Evolutionary conservation across 345 rosid genomes (phyloP), one percentile per base, ranked within the genome.

Genomic region (Gynandropsis gynandra): DNA sequence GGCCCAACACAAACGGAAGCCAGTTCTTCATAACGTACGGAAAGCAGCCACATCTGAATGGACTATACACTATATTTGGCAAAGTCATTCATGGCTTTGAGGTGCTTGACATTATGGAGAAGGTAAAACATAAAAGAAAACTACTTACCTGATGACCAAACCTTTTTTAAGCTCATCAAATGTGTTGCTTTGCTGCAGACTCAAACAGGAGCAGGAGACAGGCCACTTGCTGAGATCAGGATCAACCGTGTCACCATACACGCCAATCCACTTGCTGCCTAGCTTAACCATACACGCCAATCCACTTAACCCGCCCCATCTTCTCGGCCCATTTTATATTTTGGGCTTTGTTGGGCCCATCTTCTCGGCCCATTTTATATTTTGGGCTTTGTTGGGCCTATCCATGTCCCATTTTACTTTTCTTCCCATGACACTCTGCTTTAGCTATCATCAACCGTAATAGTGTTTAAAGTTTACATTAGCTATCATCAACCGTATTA

Each of bases 31-130:
- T 93, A 12, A 36, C 74, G 13, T 93, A 81, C 40, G 95, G 85
- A 5, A 88, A 93, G 74, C 97, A 88, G 63, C 99, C 97, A 16
- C 97, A 93, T 75, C 95, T 93, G 42, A 88, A 93, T 64, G 99
- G 99, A 52, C 52, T 81, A 47, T 88, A 93, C 80, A 88, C 99
- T 11, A 66, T 88, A 45, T 83, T 93, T 49, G 99, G 99, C 69
- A 78, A 65, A 68, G 99, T 93, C 54, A 93, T 93, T 65, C 97
- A 93, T 58, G 99, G 99, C 18, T 92, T 92, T 59, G 99, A 92
- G 75, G 93, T 92, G 37, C 94, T 92, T 59, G 97, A 92, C 77
- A 57, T 92, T 44, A 92, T 92, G 98, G 98, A 92, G 64, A 92
- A 92, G 97, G 97, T 87, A 69, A 18, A 38, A 5, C 29, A 24